Evolutionary conservation across 495 filamentous ascomycete species (phyloP), one percentile per base, ranked within the genome.

Genomic region (Penicillium coffeae): DNA sequence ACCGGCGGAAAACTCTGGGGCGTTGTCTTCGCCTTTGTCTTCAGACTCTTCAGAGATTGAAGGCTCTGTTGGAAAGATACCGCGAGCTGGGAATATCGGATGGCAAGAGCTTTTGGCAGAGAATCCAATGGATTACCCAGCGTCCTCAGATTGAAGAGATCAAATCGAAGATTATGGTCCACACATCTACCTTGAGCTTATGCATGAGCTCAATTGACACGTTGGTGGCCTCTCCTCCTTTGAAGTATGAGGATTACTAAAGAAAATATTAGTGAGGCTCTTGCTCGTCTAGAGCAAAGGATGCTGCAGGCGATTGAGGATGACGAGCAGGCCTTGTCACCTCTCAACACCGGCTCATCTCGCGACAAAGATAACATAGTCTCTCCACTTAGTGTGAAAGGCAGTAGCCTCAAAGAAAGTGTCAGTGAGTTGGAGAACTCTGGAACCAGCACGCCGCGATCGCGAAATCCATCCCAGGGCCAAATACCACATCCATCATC

Each of bases 171-270:
- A 56, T 72, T 5, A 66, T 68, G 59, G 57, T 65, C 8, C 62
- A 71, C 38, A 55, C 54, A 8, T 68, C 61, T 50, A 63, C 68
- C 25, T 43, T 73, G 22, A 64, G 58, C 45, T 37, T 72, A 16
- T 73, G 64, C 27, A 63, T 67, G 57, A 68, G 58, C 44, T 62
- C 62, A 0, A 66, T 70, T n/a, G 58, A 58, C 19, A 65, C 62
- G 67, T 72, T 43, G 52, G 68, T 12, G 9, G 20, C 15, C n/a
- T 64, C 8, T 27, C 16, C 21, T 22, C 18, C n/a, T 38, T 3
- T 20, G 9, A 1, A 21, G 8, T 9, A 20, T 4, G 3, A 30
- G 2, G 0, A 10, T 13, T 9, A 21, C 10, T n/a, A 10, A 22
- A n/a, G n/a, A n/a, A n/a, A n/a, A n/a, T n/a, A n/a, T n/a, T 27